Evolutionary conservation across 129 eudicot genomes (phyloP), one percentile per base, ranked within the genome.

Genomic region (Lonicera japonica): DNA sequence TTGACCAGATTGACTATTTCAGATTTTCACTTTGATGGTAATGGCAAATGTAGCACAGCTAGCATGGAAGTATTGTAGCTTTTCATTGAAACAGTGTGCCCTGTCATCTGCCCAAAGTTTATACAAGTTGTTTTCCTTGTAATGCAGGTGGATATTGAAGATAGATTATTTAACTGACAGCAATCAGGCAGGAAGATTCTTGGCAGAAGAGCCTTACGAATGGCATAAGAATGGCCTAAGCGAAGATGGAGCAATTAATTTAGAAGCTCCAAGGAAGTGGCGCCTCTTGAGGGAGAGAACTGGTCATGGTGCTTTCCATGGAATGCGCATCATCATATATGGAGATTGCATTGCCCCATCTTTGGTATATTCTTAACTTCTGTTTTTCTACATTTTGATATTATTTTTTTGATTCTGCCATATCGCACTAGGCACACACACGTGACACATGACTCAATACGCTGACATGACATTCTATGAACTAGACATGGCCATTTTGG

Each of bases 331-430:
- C 11, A 52, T 94, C 55, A 73, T 94, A 47, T 88, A 94, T 64
- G 99, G 99, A 53, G 99, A 94, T 64, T 94, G 96, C 89, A 88
- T 94, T 70, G 83, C 87, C 54, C 99, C 99, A 47, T 57, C 99
- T 47, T 58, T 94, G 99, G 96, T 94, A 88, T 29, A 54, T 38
- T 56, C 16, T 41, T 20, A 16, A 13, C 14, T 18, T 19, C 7
- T 21, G 21, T 36, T 36, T 47, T 50, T n/a, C 38, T 21, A 14
- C 40, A 47, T 63, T 40, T 1, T 61, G 41, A 7, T 29, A 29
- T 29, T 29, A 2, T 29, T 29, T 29, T 29, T 29, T 29, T 29
- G 36, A 2, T 29, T 29, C 36, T 29, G 36, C 36, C 6, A 29
- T 6, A 29, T 29, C 36, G 4, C 6, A 29, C 36, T 29, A 29